Conservation (phyloP, 2,329 filamentous ascomycete genomes). For the Exophiala viscosa region DNA sequence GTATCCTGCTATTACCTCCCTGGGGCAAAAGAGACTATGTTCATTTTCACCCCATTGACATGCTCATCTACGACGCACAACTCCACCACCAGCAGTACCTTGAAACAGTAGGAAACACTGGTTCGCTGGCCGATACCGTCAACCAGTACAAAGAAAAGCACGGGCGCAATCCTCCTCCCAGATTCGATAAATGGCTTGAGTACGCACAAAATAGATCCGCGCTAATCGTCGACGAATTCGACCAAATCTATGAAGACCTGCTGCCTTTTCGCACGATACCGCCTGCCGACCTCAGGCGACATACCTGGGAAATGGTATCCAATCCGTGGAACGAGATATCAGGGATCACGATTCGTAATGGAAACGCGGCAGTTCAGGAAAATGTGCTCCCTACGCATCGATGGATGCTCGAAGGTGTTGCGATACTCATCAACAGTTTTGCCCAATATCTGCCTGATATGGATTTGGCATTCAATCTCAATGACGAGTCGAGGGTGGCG, state of each 20-base stretch:
- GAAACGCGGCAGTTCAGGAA: constrained; percentile 47
- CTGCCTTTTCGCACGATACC: constrained; percentile 53
- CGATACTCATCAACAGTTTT: constrained; percentile 54
- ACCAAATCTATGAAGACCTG: constrained; percentile 56
- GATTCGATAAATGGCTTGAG: constrained; percentile 58
- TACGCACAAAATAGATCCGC: constrained; percentile 53
- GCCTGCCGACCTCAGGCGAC: constrained; percentile 49
- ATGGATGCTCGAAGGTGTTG: constrained; percentile 57
- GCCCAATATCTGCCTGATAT: constrained; percentile 57
- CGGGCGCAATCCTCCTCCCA: constrained; percentile 53
- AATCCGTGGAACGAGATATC: constrained; percentile 55
- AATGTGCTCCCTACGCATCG: constrained; percentile 54
- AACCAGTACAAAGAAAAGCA: constrained; percentile 52
- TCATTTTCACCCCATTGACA: constrained; percentile 53
- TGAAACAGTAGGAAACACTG: constrained; percentile 46
- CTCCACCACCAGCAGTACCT: constrained; percentile 49
- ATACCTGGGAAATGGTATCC: constrained; percentile 52
- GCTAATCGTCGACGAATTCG: constrained; percentile 57
- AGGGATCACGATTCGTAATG: constrained; percentile 54
- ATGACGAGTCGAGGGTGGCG: constrained; percentile 57
- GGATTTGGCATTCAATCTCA: constrained; percentile 62
- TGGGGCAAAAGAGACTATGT: constrained; percentile 40
- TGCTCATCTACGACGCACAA: constrained; percentile 51
- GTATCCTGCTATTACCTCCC: constrained; percentile 41
- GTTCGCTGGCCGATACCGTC: constrained; percentile 48